Conservation (phyloP, 108 stramenopile genomes). For the Nitzschia sp. region DNA sequence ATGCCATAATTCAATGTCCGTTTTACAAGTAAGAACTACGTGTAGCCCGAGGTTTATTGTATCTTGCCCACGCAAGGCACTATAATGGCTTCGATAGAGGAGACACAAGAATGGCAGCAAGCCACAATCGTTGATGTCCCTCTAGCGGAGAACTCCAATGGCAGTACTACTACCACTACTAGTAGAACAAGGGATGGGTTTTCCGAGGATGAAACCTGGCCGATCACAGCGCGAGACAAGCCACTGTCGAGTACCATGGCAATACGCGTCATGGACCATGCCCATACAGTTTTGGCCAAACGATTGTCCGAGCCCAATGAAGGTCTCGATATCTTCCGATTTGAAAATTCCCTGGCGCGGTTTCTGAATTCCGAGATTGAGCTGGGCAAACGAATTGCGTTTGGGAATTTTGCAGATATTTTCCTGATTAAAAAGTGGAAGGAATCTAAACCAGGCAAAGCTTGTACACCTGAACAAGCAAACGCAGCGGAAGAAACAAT, state of each 20-base stretch:
- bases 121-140: background rate
- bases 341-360: conserved; percentile 19
- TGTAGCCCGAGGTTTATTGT: no score
- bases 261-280: conserved; percentile 23
- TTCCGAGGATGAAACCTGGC: conserved; percentile 24
- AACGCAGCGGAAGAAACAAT: conserved; percentile 11
- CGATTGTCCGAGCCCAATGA: conserved; percentile 18
- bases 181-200: background rate
- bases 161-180: background rate
- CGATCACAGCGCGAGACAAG: conserved; percentile 27
- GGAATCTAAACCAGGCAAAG: background rate
- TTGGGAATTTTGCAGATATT: conserved; percentile 42
- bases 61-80: no score
- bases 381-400: conserved; percentile 25
- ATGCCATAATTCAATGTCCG: no score
- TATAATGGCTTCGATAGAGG: background rate
- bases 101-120: background rate
- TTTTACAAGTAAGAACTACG: no score
- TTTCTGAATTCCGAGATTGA: conserved; percentile 36
- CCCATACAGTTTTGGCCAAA: conserved; percentile 14
- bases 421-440: conserved; percentile 12
- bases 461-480: conserved; percentile 14
- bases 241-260: conserved; percentile 2
- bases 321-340: conserved; percentile 6
- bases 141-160: background rate